Base-by-base conservation (phyloP, 2,329 filamentous ascomycete genomes). In the Penicillium aurantiogriseum region DNA sequence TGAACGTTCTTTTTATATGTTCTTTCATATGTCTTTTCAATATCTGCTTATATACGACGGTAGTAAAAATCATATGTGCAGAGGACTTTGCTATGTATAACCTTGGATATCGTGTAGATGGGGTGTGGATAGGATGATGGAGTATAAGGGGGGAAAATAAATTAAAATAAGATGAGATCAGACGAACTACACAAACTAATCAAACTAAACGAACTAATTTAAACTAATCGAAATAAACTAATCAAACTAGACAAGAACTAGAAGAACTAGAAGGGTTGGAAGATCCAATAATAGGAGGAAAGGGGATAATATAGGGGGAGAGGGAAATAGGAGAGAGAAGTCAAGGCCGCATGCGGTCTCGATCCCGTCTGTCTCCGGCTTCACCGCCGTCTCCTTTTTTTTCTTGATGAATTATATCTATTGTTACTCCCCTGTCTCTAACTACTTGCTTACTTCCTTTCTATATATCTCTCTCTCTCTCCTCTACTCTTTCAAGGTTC, bases 301-400 rank as follows among this genome's bases (percentile, higher is more conserved):
- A 38, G 43, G 40, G 38, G 25, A 27, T 27, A 44, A 29, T 27
- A 27, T n/a, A 39, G n/a, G 36, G 36, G 36, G 27, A 6, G 27
- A 27, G 19, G 27, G 33, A 35, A 35, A 17, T 17, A 35, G 29
- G 38, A 33, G 19, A 19, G 44, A 27, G 15, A 38, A 39, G n/a
- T 35, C 31, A 52, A 45, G 27, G 49, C 59, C 61, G 62, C 62
- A 64, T 64, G 60, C 62, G 60, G 59, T 48, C 54, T 54, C 49
- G 49, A 52, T 58, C 33, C 57, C 52, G 56, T 47, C 44, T 51
- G 29, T 46, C 57, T 60, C 51, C 62, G 62, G 56, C 56, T 57
- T 64, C 62, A 64, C 62, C 62, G 62, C 62, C 55, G 55, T 59
- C 58, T 54, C 58, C 51, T 54, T 57, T 51, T 53, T 51, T 27